phyloP scores from a whole-genome alignment of 257 asterid genomes.

The Solanum virginianum region DNA sequence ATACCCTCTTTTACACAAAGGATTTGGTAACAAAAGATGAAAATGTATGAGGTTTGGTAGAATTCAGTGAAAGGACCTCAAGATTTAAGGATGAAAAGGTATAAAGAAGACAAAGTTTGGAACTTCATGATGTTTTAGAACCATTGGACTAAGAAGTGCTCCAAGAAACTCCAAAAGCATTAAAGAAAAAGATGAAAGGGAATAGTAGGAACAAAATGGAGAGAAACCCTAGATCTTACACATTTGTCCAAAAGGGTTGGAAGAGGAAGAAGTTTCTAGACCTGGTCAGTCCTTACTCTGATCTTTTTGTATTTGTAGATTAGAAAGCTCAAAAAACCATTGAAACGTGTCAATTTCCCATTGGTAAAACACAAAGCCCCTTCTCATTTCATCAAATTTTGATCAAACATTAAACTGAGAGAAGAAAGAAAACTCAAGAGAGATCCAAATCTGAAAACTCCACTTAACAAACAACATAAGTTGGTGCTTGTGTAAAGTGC shows the following conservation, averaged over 20 bases:
- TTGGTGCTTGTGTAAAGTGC: background rate
- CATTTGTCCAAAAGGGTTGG: conserved; percentile 40
- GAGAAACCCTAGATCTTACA: conserved; percentile 81
- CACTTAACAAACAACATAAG: background rate
- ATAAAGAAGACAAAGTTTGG: conserved; percentile 17
- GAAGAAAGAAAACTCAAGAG: background rate
- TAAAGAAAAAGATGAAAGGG: background rate
- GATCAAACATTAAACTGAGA: background rate
- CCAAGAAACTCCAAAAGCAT: conserved; percentile 3
- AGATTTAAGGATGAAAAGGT: conserved; percentile 34
- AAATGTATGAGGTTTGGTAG: background rate
- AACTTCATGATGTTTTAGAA: conserved; percentile 2
- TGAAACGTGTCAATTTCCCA: conserved; percentile 45
- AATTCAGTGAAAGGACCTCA: conserved; percentile 8
- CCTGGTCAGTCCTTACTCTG: conserved; percentile 15
- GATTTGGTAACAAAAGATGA: background rate
- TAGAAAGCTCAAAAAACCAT: conserved; percentile 6
- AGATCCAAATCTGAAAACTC: background rate
- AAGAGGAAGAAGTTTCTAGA: conserved; percentile 21
- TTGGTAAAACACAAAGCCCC: conserved; percentile 10
- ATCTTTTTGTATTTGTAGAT: background rate
- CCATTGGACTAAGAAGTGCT: conserved; percentile 10
- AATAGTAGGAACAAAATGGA: conserved; percentile 17
- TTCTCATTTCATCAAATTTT: background rate
- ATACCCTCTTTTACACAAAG: background rate